These are phyloP conservation scores for Hansenula lynferdii DNA, from an alignment of 1,139 yeast genomes.

Conservation along the genomic window DNA sequence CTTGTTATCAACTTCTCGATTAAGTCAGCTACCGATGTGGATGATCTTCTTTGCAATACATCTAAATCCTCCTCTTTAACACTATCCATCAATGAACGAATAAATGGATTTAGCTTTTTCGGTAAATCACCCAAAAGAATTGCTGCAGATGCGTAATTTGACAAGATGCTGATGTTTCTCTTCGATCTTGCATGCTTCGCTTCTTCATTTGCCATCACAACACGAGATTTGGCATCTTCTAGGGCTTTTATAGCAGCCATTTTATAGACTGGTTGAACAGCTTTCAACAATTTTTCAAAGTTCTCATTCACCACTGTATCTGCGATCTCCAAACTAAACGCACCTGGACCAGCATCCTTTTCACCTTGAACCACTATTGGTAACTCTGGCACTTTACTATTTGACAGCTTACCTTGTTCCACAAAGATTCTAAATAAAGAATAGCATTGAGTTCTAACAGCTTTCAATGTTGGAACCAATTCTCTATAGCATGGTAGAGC, in stretches of 20 bases:
- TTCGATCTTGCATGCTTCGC: slow-evolving; percentile 51
- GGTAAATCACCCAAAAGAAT: slow-evolving; percentile 61
- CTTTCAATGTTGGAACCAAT: slow-evolving; percentile 78
- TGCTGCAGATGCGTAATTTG: slow-evolving; percentile 74
- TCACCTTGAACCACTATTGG: slow-evolving; percentile 95
- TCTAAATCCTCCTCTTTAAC: slow-evolving; percentile 70
- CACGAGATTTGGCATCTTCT: slow-evolving; percentile 74
- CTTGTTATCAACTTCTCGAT: slow-evolving; percentile 50
- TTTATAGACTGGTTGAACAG: slow-evolving; percentile 67
- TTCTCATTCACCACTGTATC: slow-evolving; percentile 62
- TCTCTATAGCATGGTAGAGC: slow-evolving; percentile 66
- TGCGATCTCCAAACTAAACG: slow-evolving; percentile 79
- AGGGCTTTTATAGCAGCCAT: slow-evolving; percentile 69
- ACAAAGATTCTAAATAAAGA: slow-evolving; percentile 75
- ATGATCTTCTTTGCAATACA: slow-evolving; percentile 66
- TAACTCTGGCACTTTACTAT: slow-evolving; percentile 73
- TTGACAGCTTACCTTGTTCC: slow-evolving; percentile 69
- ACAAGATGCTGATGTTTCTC: slow-evolving; percentile 60
- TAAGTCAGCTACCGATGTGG: slow-evolving; percentile 61
- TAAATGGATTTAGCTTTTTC: slow-evolving; percentile 80
- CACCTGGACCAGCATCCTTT: slow-evolving; percentile 90
- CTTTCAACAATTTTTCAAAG: slow-evolving; percentile 58
- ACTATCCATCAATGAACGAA: slow-evolving; percentile 90
- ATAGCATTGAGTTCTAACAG: slow-evolving; percentile 83
- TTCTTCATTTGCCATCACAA: slow-evolving; percentile 62